Conservation (phyloP, 73 alveolate genomes). For the Paramecium octaurelia region DNA sequence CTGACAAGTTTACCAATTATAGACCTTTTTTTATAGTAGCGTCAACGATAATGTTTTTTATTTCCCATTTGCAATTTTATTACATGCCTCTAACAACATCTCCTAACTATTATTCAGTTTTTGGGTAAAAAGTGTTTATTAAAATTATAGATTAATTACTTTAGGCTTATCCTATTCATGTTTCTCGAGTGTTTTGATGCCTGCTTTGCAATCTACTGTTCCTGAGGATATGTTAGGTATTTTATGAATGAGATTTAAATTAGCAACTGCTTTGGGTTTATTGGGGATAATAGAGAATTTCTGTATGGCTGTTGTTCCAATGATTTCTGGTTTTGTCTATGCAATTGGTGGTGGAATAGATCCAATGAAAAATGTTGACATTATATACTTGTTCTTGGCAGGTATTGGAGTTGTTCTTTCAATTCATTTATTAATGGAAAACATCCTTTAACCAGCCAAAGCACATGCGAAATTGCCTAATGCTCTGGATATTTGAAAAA, state of each 20-base stretch:
- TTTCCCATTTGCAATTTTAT: conserved; percentile 17
- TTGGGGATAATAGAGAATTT: background rate
- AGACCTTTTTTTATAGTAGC: background rate
- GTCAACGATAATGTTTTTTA: background rate
- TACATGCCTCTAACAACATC: background rate
- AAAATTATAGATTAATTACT: background rate
- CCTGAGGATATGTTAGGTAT: background rate
- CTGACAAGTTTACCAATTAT: background rate
- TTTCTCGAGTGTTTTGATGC: background rate
- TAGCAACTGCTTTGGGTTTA: conserved; percentile 33
- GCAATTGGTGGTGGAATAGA: background rate
- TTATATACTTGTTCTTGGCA: background rate
- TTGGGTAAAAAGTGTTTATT: background rate
- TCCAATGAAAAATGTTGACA: conserved; percentile 30
- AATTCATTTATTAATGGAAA: background rate
- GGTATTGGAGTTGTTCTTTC: background rate
- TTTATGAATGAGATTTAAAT: background rate
- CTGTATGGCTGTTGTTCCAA: conserved; percentile 5
- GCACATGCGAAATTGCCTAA: background rate
- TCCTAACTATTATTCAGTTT: background rate
- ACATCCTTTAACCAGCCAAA: background rate
- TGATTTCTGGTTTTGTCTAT: conserved; percentile 16
- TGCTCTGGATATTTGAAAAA: background rate
- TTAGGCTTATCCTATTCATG: conserved; percentile 4
- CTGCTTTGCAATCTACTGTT: background rate